phyloP scores from a whole-genome alignment of 257 asterid genomes.

The Nicotiana otophora region DNA sequence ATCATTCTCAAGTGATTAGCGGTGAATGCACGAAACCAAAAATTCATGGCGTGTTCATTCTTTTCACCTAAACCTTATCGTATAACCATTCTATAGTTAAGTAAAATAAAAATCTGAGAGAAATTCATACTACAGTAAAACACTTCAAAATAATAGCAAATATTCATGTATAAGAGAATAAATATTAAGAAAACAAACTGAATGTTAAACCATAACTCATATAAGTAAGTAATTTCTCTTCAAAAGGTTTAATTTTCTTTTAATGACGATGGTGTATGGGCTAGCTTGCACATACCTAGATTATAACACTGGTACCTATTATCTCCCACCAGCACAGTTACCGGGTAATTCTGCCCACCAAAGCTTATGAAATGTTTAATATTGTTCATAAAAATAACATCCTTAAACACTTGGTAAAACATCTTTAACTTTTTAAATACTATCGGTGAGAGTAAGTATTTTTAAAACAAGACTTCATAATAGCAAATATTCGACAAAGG shows the following conservation, averaged over 20 bases:
- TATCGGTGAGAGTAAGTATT: neutral
- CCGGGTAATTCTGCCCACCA: no score
- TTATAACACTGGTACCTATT: no score
- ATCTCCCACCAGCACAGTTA: no score
- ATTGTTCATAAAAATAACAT: neutral
- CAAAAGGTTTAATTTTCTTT: no score
- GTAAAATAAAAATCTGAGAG: neutral
- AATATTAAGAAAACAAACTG: neutral
- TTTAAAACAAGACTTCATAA: neutral
- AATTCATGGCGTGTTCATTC: no score
- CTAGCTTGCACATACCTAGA: no score
- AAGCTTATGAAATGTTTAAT: no score
- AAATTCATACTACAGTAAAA: neutral
- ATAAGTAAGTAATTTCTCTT: no score
- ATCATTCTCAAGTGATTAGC: neutral
- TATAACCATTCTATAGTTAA: neutral
- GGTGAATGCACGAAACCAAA: neutral
- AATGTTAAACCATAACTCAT: neutral
- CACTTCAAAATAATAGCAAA: neutral
- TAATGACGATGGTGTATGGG: no score
- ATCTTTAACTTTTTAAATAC: neutral
- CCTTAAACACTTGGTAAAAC: neutral
- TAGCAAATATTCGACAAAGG: neutral
- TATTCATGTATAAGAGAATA: neutral
- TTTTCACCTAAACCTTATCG: neutral